Percentiles rank a stretch among this genome's conserved stretches.
Conservation (phyloP, 345 rosid genomes). For the Atalantia buxifolia region DNA sequence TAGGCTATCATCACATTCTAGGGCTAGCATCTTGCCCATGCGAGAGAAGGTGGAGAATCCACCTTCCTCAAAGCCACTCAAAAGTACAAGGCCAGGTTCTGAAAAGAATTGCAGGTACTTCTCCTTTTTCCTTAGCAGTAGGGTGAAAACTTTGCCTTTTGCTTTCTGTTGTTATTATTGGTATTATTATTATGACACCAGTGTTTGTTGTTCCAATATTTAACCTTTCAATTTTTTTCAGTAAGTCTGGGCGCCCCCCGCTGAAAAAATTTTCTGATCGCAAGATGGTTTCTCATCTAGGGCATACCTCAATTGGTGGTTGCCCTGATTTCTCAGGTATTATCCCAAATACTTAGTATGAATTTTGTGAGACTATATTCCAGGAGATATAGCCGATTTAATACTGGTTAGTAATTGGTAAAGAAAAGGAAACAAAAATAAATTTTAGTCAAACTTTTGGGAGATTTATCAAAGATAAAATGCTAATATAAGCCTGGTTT, state of each 20-base stretch:
- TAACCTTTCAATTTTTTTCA: constrained; percentile 27
- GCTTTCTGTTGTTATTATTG: not conserved
- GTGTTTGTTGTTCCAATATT: not conserved
- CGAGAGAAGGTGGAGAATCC: constrained; percentile 48
- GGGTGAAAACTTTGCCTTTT: not conserved
- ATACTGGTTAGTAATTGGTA: not conserved
- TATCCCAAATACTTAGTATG: not conserved
- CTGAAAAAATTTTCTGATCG: constrained; percentile 51
- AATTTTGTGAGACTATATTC: not conserved
- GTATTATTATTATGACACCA: not conserved
- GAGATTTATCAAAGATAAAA: not conserved
- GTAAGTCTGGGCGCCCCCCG: constrained; percentile 60
- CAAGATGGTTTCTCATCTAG: constrained; percentile 36
- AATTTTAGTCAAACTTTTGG: not conserved
- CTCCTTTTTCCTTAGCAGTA: constrained; percentile 6
- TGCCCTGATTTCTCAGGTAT: constrained; percentile 46
- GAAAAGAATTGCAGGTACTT: constrained; percentile 52
- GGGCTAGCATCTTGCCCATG: constrained; percentile 31
- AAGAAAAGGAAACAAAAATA: not conserved
- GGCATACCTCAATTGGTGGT: constrained; percentile 26
- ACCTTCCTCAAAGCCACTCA: constrained; percentile 35
- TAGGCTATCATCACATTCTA: constrained; percentile 34
- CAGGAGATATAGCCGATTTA: not conserved
- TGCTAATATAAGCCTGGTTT: not conserved
- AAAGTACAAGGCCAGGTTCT: constrained; percentile 35